Conservation (phyloP, 352 stramenopile species). For the Globisporangium solare region DNA sequence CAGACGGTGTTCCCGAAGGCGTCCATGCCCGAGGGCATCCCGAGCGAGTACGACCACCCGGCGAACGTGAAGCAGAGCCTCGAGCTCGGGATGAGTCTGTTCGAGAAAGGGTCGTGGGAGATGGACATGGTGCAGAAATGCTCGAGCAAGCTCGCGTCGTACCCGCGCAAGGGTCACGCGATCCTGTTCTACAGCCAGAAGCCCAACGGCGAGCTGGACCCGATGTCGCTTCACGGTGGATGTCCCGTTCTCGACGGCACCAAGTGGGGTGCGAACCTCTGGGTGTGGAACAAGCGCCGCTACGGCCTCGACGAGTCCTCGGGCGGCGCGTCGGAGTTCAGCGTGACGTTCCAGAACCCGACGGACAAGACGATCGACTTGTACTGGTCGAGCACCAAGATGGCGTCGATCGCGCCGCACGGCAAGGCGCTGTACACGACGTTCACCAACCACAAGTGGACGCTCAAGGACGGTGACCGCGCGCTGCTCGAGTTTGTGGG, state of each 20-base stretch:
- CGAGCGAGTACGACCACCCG: conserved; percentile 50
- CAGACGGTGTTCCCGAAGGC: conserved; percentile 83
- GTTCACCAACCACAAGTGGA: conserved; percentile 66
- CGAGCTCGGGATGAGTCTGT: conserved; percentile 42
- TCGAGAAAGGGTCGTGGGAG: conserved; percentile 64
- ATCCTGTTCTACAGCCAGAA: conserved; percentile 98
- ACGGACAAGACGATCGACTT: conserved; percentile 41
- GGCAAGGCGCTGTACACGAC: conserved; percentile 52
- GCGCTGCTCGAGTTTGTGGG: conserved; percentile 55
- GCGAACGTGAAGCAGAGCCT: conserved; percentile 36
- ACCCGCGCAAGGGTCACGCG: conserved; percentile 85
- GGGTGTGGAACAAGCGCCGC: conserved; percentile 94
- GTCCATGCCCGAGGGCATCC: conserved; percentile 66
- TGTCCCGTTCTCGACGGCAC: conserved; percentile 93
- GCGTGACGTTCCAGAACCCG: conserved; percentile 68
- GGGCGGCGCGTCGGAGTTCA: conserved; percentile 32
- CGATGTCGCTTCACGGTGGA: conserved; percentile 85
- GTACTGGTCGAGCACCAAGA: conserved; percentile 68
- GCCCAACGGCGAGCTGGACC: conserved; percentile 90
- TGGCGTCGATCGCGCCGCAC: conserved; percentile 51
- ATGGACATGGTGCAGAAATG: conserved; percentile 77
- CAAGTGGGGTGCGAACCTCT: conserved; percentile 97
- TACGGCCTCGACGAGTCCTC: conserved; percentile 43
- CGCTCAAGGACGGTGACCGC: conserved; percentile 44
- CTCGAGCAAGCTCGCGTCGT: conserved; percentile 69